Evolutionary conservation across 768 basidiomycete species (phyloP).

Genomic region (Strobilomyces confusus): DNA sequence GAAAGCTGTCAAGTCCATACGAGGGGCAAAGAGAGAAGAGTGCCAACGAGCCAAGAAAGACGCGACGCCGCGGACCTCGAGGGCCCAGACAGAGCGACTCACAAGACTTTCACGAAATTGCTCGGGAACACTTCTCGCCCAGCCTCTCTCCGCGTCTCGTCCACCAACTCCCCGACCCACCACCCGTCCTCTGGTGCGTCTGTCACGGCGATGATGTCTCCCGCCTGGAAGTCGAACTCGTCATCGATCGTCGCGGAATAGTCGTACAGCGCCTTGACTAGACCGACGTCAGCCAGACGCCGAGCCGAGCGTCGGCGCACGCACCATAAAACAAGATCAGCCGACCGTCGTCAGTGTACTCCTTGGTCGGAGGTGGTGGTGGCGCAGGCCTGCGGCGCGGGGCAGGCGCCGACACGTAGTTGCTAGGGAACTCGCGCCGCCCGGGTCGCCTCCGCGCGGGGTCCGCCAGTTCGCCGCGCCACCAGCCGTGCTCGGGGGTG

Average conservation of each 20-base stretch:
- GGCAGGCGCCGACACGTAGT: background rate
- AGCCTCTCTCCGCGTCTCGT: constrained; percentile 64
- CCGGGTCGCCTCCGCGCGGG: constrained; percentile 68
- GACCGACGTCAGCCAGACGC: no score
- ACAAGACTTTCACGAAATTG: constrained; percentile 41
- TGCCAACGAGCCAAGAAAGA: constrained; percentile 36
- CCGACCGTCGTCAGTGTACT: no score
- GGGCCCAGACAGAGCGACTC: constrained; percentile 26
- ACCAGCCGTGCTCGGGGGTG: constrained; percentile 97
- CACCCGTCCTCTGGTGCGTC: constrained; percentile 94
- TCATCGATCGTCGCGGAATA: constrained; percentile 82
- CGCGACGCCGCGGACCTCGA: no score
- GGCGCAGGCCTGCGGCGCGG: no score
- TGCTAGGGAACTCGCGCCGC: constrained; percentile 56
- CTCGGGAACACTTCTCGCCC: constrained; percentile 84
- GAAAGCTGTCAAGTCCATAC: background rate
- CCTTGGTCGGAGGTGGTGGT: no score
- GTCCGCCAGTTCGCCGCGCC: constrained; percentile 86
- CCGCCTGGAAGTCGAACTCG: constrained; percentile 94
- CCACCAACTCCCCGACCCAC: constrained; percentile 92
- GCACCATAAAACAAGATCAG: background rate
- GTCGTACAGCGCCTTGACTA: constrained; percentile 84
- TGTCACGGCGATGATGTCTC: constrained; percentile 94
- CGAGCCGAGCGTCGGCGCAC: background rate
- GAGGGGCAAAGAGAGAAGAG: constrained; percentile 34